phyloP scores from a whole-genome alignment of 306 rosid genomes.

The Pachyrhizus erosus region DNA sequence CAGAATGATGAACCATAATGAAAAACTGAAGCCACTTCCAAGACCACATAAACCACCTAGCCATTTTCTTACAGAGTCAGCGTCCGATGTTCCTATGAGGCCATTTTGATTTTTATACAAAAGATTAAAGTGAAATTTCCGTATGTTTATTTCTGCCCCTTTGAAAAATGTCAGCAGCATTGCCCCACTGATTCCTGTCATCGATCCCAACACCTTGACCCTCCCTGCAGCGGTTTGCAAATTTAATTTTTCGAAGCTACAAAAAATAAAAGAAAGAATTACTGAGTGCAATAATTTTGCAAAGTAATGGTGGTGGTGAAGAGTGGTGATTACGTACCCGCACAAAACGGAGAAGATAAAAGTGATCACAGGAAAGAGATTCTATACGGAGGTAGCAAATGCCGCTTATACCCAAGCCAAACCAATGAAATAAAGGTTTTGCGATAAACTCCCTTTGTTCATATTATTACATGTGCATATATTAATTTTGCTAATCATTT shows the following conservation, averaged over 20 bases:
- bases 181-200: slow-evolving; percentile 51
- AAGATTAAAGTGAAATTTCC: slow-evolving; percentile 29
- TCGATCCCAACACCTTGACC: slow-evolving; percentile 48
- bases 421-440: not conserved
- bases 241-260: not conserved
- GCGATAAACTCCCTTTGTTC: slow-evolving; percentile 44
- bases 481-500: too few species aligned
- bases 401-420: not conserved
- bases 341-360: not conserved
- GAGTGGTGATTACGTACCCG: not conserved
- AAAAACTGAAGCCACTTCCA: not conserved
- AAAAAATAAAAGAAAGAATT: not conserved
- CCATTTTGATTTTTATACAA: not conserved
- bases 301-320: not conserved
- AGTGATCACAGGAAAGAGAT: not conserved
- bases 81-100: not conserved
- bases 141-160: slow-evolving; percentile 36
- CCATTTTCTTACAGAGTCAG: not conserved
- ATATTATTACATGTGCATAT: not conserved
- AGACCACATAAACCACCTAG: not conserved
- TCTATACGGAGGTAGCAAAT: not conserved
- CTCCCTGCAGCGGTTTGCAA: slow-evolving; percentile 42
- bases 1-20: not conserved
- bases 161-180: slow-evolving; percentile 50
- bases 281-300: not conserved